A percentile compares a stretch with the other conserved stretches of the same genome.
phyloP scores from a whole-genome alignment of 257 asterid species.

The Osmanthus fragrans region DNA sequence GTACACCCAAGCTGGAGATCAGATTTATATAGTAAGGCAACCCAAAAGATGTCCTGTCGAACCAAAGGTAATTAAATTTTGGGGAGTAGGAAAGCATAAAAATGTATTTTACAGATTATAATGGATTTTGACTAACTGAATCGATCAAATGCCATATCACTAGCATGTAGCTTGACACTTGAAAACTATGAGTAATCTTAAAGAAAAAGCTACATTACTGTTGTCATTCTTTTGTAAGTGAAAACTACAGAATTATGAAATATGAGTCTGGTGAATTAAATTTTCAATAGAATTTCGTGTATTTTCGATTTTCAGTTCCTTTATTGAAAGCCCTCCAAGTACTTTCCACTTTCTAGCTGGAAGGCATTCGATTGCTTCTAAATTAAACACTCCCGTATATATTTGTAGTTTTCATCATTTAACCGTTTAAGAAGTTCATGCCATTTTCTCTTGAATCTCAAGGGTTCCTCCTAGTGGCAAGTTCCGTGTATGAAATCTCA shows the following conservation, averaged over 20 bases:
- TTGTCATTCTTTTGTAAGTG: neutral
- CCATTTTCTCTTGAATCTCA: conserved; percentile 14
- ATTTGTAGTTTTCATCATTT: neutral
- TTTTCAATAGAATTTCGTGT: neutral
- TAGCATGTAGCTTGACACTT: neutral
- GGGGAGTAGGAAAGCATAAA: conserved; percentile 6
- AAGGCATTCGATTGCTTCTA: neutral
- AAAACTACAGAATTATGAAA: conserved; percentile 10
- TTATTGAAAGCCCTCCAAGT: conserved; percentile 7
- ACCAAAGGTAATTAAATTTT: conserved; percentile 48
- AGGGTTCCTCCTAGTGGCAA: conserved; percentile 16
- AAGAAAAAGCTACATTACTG: neutral
- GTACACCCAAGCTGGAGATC: conserved; percentile 73
- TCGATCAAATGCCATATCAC: neutral
- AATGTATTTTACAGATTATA: neutral
- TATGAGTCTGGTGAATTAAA: neutral
- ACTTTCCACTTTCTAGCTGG: neutral
- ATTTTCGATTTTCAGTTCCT: conserved; percentile 1
- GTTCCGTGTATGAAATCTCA: conserved; percentile 1
- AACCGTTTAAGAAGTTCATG: neutral
- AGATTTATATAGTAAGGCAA: conserved; percentile 79
- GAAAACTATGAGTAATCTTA: too few relatives aligned
- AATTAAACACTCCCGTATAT: neutral
- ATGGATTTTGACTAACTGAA: conserved; percentile 4
- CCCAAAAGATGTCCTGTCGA: conserved; percentile 59